phyloP scores from a whole-genome alignment of 305 asterid genomes.

The Fraxinus nigra region DNA sequence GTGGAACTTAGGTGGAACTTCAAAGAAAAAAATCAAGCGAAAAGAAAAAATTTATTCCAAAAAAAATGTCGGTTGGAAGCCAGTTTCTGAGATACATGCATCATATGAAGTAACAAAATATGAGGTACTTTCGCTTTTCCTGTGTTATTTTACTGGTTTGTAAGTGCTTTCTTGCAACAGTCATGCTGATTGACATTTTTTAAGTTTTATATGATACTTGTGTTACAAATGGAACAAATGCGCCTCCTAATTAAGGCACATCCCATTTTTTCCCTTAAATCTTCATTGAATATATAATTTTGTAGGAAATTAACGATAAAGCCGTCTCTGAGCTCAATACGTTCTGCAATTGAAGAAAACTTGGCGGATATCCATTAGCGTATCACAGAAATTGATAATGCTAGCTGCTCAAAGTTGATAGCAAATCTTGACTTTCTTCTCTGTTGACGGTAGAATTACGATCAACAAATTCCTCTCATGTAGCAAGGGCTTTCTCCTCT shows the following conservation, averaged over 20 bases:
- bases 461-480: too few species aligned
- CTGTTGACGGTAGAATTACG: too few species aligned
- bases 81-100: neutral
- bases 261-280: neutral
- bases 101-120: neutral
- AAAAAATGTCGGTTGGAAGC: neutral
- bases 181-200: neutral
- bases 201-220: neutral
- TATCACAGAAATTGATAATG: neutral
- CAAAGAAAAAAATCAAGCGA: neutral
- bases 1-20: neutral
- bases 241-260: too few species aligned
- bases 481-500: too few species aligned
- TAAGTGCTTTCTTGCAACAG: neutral
- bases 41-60: neutral
- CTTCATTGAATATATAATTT: neutral
- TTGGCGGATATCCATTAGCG: neutral
- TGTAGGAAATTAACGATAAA: too few species aligned
- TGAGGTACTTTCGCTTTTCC: neutral
- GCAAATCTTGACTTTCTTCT: neutral
- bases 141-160: neutral
- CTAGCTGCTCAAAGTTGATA: neutral
- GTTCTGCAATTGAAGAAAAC: neutral
- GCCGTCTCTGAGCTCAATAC: neutral
- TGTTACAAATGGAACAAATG: neutral